These are phyloP conservation scores for Deuterostichococcus epilithicus DNA, from an alignment of 139 green algal genomes.

Conservation along the genomic window DNA sequence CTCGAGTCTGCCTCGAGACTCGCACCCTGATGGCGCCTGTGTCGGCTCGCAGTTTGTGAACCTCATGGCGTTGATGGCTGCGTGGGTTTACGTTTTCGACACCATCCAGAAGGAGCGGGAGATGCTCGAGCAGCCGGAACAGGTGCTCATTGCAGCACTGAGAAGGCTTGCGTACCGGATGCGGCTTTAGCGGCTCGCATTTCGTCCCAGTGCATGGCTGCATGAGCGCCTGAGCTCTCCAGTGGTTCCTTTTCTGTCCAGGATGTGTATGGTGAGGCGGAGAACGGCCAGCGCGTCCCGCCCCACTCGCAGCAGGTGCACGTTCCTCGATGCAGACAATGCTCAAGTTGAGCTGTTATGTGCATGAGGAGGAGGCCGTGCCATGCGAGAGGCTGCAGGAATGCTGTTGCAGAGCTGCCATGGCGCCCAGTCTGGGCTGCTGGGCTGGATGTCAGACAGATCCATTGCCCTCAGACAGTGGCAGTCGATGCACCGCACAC, in stretches of 20 bases:
- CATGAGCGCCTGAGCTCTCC: neutral
- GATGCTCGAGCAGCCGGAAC: neutral
- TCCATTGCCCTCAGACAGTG: no score
- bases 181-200: neutral
- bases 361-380: no score
- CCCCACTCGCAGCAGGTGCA: no score
- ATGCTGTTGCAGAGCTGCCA: no score
- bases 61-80: slow-evolving; percentile 17
- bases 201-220: neutral
- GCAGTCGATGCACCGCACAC: no score
- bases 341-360: no score
- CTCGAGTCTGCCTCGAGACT: no score
- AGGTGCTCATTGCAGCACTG: neutral
- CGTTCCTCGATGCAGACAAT: no score
- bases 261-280: neutral
- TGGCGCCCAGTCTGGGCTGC: no score
- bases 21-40: no score
- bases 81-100: slow-evolving; percentile 45
- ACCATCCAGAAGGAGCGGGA: slow-evolving; percentile 16
- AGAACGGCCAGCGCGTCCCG: neutral
- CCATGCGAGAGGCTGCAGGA: no score
- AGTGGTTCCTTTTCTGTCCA: neutral
- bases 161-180: neutral
- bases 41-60: slow-evolving; percentile 20
- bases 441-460: no score